Percentiles rank a stretch among this genome's conserved stretches.
Conservation (phyloP, 2,329 filamentous ascomycete species). For the Fusarium anthophilum region DNA sequence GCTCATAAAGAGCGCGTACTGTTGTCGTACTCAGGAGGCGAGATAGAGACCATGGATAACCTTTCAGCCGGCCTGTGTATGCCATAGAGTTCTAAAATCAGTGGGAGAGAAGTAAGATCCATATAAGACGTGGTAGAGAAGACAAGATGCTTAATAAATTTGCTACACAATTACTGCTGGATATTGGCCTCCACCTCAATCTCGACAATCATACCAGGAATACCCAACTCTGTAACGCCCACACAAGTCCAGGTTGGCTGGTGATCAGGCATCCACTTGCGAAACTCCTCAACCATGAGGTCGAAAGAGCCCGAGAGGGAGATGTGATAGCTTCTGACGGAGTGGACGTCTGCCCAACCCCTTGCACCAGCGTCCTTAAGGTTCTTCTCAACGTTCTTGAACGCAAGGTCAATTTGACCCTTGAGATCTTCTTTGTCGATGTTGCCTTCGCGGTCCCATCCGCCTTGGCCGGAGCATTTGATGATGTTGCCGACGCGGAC, state of each 20-base stretch:
- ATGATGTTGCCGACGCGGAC: slow-evolving; percentile 33
- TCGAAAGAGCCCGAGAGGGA: slow-evolving; percentile 51
- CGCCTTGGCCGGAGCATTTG: slow-evolving; percentile 39
- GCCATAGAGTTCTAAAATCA: background rate
- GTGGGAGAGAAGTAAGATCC: background rate
- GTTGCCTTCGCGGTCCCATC: slow-evolving; percentile 34
- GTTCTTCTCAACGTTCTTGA: slow-evolving; percentile 63
- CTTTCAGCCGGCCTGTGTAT: too few species aligned
- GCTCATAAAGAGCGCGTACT: background rate
- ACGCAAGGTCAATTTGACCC: slow-evolving; percentile 61
- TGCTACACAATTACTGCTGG: background rate
- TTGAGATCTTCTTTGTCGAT: slow-evolving; percentile 49
- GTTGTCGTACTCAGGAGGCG: background rate
- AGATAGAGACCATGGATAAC: background rate
- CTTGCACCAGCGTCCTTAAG: slow-evolving; percentile 63
- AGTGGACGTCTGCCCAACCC: slow-evolving; percentile 65
- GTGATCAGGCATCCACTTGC: slow-evolving; percentile 62
- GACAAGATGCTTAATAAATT: background rate
- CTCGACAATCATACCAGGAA: slow-evolving; percentile 64
- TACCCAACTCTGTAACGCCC: slow-evolving; percentile 58
- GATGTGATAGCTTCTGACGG: slow-evolving; percentile 57
- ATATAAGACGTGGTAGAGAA: background rate
- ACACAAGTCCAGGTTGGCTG: slow-evolving; percentile 64
- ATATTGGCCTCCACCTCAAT: slow-evolving; percentile 63
- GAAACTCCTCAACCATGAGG: slow-evolving; percentile 57